Percentiles rank a stretch among this genome's conserved stretches.
Conservation (phyloP, 305 asterid genomes). For the Solanum hybrid region DNA sequence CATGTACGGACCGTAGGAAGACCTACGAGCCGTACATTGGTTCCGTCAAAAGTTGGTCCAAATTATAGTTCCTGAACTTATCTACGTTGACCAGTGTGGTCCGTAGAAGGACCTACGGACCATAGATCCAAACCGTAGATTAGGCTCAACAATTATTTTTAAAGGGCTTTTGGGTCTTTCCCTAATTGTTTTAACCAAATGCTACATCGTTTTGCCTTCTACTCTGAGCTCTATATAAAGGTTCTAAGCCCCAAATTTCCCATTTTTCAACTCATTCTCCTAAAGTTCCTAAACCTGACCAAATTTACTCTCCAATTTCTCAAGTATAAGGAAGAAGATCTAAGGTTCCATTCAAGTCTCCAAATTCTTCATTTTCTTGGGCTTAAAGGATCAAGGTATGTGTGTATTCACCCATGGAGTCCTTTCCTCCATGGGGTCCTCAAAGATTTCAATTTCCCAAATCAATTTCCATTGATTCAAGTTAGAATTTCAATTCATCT, state of each 20-base stretch:
- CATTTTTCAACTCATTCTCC: neutral
- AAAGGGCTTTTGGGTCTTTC: neutral
- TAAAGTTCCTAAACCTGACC: neutral
- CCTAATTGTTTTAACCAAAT: neutral
- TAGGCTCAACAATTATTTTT: neutral
- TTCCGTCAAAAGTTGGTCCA: too few species aligned
- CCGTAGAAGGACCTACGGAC: too few species aligned
- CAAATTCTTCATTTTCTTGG: too few species aligned
- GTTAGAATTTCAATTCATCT: neutral
- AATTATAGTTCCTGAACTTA: too few species aligned
- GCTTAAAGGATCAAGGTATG: neutral
- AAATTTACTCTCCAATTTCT: too few species aligned
- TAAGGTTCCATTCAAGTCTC: too few species aligned
- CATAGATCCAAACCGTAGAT: neutral
- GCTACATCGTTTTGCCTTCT: neutral
- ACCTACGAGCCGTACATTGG: too few species aligned
- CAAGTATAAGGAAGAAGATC: too few species aligned
- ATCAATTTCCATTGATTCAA: neutral
- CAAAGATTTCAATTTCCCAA: neutral
- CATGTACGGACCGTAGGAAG: too few species aligned
- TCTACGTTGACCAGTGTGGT: too few species aligned
- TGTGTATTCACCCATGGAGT: neutral
- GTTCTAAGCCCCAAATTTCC: neutral
- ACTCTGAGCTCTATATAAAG: neutral
- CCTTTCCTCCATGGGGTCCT: neutral